Evolutionary conservation across 2,329 filamentous ascomycete species (phyloP).

Genomic region (Truncatella angustata): DNA sequence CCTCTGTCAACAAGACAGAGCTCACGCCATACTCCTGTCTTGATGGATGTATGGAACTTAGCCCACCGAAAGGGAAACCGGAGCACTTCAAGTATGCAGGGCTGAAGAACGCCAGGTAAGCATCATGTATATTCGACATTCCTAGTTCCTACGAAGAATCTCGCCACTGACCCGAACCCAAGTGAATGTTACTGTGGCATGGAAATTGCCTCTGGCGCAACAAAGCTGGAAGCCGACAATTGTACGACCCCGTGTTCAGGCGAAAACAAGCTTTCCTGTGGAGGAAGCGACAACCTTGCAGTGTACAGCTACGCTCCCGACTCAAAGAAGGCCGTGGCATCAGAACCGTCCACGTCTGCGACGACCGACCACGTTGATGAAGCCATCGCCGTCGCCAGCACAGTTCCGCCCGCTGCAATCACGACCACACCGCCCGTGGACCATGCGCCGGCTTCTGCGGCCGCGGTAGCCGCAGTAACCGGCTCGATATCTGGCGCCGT

Average conservation of each 20-base stretch:
- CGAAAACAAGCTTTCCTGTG: constrained; percentile 20
- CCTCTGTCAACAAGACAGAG: constrained; percentile 14
- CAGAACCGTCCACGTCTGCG: not conserved
- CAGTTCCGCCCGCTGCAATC: constrained; percentile 3
- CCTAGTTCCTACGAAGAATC: no score
- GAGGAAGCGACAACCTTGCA: constrained; percentile 19
- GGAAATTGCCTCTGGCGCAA: constrained; percentile 15
- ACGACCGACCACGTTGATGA: not conserved
- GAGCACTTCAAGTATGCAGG: constrained; percentile 19
- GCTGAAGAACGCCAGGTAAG: constrained; percentile 24
- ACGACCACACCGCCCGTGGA: constrained; percentile 1
- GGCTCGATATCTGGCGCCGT: constrained; percentile 23
- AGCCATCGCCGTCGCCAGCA: not conserved
- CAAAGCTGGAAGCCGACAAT: constrained; percentile 17
- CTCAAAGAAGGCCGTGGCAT: not conserved
- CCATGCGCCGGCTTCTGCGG: constrained; percentile 7
- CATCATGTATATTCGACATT: not conserved
- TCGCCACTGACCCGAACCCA: not conserved
- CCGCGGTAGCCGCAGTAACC: constrained; percentile 21
- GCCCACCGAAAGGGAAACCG: constrained; percentile 4
- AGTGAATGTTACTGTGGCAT: constrained; percentile 25
- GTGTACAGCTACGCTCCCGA: constrained; percentile 15
- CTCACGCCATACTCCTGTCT: constrained; percentile 22
- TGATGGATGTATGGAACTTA: constrained; percentile 16
- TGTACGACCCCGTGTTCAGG: constrained; percentile 22